These are phyloP conservation scores for Agrocybe chaxingu DNA, from an alignment of 768 basidiomycete species.

Conservation along the genomic window DNA sequence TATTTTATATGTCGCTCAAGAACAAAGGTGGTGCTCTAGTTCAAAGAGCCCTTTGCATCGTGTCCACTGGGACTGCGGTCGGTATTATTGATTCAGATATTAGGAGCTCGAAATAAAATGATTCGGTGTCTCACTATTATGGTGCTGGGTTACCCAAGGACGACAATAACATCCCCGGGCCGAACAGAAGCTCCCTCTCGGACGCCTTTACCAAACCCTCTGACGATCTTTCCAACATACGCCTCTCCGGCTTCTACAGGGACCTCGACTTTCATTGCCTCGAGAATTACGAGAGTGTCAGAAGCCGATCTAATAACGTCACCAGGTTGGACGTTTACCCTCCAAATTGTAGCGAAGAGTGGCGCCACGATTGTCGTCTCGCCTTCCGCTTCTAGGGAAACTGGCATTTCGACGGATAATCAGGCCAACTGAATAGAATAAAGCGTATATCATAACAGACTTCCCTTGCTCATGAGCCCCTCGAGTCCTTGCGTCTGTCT, in stretches of 20 bases:
- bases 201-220: slow-evolving; percentile 35
- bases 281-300: slow-evolving; percentile 46
- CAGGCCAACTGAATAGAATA: not conserved
- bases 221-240: slow-evolving; percentile 41
- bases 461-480: not conserved
- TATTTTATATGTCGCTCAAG: too few species aligned
- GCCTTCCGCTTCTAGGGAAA: slow-evolving; percentile 1
- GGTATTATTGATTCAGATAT: too few species aligned
- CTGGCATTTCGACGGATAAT: not conserved
- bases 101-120: too few species aligned
- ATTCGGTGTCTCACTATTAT: too few species aligned
- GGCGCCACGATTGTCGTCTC: slow-evolving; percentile 25
- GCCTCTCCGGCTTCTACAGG: slow-evolving; percentile 41
- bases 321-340: slow-evolving; percentile 41
- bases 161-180: slow-evolving; percentile 43
- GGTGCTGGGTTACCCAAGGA: slow-evolving; percentile 16
- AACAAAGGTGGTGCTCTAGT: too few species aligned
- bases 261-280: slow-evolving; percentile 69
- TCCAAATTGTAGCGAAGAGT: slow-evolving; percentile 47
- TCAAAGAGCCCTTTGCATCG: too few species aligned
- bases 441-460: not conserved
- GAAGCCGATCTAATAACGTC: slow-evolving; percentile 38
- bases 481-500: not conserved
- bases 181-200: slow-evolving; percentile 41
- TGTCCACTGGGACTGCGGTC: too few species aligned